phyloP scores from a whole-genome alignment of 176 grass and related monocot species.

The Saccharum officinarum region DNA sequence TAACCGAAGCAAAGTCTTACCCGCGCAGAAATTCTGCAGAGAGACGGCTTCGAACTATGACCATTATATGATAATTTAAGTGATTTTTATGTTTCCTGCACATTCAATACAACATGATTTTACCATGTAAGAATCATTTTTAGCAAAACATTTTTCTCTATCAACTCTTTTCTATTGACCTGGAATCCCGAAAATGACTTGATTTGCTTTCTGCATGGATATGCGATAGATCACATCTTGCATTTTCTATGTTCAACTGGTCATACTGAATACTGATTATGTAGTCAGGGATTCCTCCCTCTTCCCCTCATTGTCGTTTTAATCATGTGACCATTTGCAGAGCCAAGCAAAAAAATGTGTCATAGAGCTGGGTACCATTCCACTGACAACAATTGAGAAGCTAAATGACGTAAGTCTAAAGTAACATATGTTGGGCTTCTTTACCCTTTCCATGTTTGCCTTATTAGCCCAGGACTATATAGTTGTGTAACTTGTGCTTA shows the following conservation, averaged over 20 bases:
- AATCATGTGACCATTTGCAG: slow-evolving; percentile 39
- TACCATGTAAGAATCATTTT: not conserved
- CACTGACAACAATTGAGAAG: slow-evolving; percentile 85
- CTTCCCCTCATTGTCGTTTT: not conserved
- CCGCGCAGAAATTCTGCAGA: too few species aligned
- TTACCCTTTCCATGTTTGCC: slow-evolving; percentile 7
- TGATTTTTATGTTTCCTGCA: not conserved
- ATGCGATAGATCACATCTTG: not conserved
- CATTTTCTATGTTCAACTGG: slow-evolving; percentile 16
- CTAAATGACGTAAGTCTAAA: slow-evolving; percentile 77
- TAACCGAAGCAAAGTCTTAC: too few species aligned
- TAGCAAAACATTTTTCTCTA: not conserved
- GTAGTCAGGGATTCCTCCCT: not conserved
- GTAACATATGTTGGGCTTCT: not conserved
- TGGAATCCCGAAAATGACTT: not conserved
- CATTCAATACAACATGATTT: not conserved
- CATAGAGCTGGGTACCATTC: slow-evolving; percentile 85
- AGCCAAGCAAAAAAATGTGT: slow-evolving; percentile 67
- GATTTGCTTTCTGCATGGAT: not conserved
- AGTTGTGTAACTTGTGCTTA: not conserved
- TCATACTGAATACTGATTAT: not conserved
- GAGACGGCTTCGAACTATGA: too few species aligned
- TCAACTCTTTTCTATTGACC: not conserved
- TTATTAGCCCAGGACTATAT: not conserved
- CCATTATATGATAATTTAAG: not conserved